A percentile compares a stretch with the other conserved stretches of the same genome.
phyloP scores from a whole-genome alignment of 345 rosid genomes.

The Populus tremula region DNA sequence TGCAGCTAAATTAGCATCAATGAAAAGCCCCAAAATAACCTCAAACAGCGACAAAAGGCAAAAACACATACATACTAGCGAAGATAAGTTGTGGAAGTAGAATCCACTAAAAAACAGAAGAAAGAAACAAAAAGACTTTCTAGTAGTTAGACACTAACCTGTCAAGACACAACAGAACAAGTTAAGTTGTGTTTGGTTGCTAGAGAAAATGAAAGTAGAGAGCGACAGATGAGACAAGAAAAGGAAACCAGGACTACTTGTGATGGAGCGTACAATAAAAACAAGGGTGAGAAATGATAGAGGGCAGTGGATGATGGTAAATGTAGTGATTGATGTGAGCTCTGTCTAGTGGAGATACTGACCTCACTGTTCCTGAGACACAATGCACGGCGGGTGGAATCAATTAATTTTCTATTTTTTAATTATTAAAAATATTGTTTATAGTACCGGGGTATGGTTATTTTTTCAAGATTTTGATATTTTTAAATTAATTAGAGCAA shows the following conservation, averaged over 20 bases:
- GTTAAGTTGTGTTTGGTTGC: conserved; percentile 5
- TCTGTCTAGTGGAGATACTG: too few species aligned
- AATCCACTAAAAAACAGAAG: conserved; percentile 1
- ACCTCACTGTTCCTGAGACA: too few species aligned
- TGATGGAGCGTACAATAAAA: too few species aligned
- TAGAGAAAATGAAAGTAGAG: background rate
- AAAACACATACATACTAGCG: background rate
- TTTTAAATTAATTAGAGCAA: too few species aligned
- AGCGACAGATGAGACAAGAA: background rate
- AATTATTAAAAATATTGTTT: too few species aligned
- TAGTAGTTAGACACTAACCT: conserved; percentile 1
- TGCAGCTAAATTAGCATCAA: background rate
- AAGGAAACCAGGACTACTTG: background rate
- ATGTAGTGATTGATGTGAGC: too few species aligned
- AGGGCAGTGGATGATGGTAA: background rate
- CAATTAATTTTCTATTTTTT: too few species aligned
- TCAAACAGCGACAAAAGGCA: background rate
- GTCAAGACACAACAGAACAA: conserved; percentile 7
- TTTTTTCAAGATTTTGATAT: too few species aligned
- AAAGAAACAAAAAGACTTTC: background rate
- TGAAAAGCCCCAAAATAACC: background rate
- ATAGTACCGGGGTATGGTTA: too few species aligned
- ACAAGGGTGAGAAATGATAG: background rate
- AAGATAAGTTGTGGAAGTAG: background rate
- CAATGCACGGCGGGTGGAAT: too few species aligned